Base-by-base conservation (phyloP, 1,284 basidiomycete species). In the Filobasidium uniguttulatum region DNA sequence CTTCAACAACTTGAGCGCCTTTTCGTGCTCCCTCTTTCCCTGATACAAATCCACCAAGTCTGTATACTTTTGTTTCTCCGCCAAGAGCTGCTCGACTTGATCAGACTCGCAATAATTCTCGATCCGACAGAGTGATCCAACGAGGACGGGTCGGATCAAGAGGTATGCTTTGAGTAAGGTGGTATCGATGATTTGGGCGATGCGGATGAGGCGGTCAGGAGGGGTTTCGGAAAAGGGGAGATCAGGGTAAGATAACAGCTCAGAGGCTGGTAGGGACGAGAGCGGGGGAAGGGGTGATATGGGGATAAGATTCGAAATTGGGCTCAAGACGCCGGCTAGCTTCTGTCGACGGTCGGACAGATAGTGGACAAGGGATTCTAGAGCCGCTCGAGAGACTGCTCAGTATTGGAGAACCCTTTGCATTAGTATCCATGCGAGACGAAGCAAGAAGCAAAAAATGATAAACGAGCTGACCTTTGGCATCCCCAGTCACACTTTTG, bases 21-120 rank as follows among this genome's bases (percentile, higher is more conserved):
- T 85, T 5, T 74, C 74, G 60, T 98, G 94, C 87, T 93, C 91
- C 69, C 85, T 84, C 73, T 91, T 91, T 40, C 88, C 89, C 60
- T 86, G 81, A 65, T 96, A 98, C 33, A 98, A 71, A 63, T 87
- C 85, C 43, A 89, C 81, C 46, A 99, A 75, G 65, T 98, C 94
- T 1, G 81, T 77, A 61, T 79, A 85, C 80, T 90, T 91, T 85
- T 94, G 61, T 28, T 83, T 77, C 30, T 80, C 79, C 56, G 79
- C 76, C 37, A 99, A 69, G 51, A 90, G 78, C 62, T 85, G 85
- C 64, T 97, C 90, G 0, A 98, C 88, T 63, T 97, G 88, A 1
- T 81, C 80, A 0, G 97, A 89, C 62, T 97, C 89, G 68, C 91
- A 97, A 88, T 90, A 98, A 67, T 97, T 97, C 19, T 86, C 80